phyloP scores from a whole-genome alignment of 2,329 filamentous ascomycete genomes.

The Rugonectria rugulosa region DNA sequence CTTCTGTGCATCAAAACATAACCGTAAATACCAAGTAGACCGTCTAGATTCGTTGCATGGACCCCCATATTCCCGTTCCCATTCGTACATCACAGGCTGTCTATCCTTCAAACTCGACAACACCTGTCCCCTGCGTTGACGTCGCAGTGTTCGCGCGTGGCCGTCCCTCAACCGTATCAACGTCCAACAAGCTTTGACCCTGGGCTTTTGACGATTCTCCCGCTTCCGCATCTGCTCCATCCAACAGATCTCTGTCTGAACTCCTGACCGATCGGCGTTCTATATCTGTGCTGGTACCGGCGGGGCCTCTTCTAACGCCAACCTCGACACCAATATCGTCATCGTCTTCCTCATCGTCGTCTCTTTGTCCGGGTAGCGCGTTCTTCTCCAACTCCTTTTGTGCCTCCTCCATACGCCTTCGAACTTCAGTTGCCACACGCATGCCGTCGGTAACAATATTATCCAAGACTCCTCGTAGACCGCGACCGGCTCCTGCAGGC shows the following conservation, averaged over 20 bases:
- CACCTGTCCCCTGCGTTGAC: slow-evolving; percentile 43
- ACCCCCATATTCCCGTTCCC: slow-evolving; percentile 29
- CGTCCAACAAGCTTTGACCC: slow-evolving; percentile 46
- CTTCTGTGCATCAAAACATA: slow-evolving; percentile 23
- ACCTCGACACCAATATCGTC: slow-evolving; percentile 58
- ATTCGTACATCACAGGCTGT: slow-evolving; percentile 2
- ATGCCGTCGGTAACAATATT: slow-evolving; percentile 98
- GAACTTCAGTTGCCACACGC: slow-evolving; percentile 91
- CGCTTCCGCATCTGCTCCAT: slow-evolving; percentile 77
- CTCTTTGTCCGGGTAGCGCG: slow-evolving; percentile 68
- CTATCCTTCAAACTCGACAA: slow-evolving; percentile 54
- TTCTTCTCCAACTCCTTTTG: slow-evolving; percentile 91
- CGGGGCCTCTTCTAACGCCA: slow-evolving; percentile 47
- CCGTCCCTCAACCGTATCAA: slow-evolving; percentile 38
- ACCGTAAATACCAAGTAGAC: slow-evolving; percentile 10
- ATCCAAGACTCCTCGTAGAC: slow-evolving; percentile 90
- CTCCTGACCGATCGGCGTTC: slow-evolving; percentile 71
- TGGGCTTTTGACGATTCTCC: slow-evolving; percentile 51
- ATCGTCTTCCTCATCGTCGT: slow-evolving; percentile 76
- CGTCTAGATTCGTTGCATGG: slow-evolving; percentile 24
- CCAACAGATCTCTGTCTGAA: slow-evolving; percentile 74
- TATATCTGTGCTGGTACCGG: slow-evolving; percentile 57
- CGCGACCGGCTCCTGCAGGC: slow-evolving; percentile 65
- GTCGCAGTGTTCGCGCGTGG: slow-evolving; percentile 37
- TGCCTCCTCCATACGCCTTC: slow-evolving; percentile 92